Evolutionary conservation across 805 yeast genomes (phyloP), one percentile per base, ranked within the genome.

Genomic region (Cyberlindnera samutprakarnensis): DNA sequence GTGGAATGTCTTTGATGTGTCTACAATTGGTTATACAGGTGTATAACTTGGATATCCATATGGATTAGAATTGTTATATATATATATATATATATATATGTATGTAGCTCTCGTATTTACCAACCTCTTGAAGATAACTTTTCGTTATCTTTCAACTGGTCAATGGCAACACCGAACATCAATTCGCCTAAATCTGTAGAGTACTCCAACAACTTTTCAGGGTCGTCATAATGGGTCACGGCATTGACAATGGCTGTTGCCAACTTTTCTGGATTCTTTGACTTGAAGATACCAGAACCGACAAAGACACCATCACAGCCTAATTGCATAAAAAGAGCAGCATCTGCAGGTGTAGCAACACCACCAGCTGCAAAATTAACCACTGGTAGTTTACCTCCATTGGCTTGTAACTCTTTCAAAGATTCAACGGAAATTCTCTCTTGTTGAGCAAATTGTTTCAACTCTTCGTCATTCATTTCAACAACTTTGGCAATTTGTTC

Each of bases 1-100:
- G n/a, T 35, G 18, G 31, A 28, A 23, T 24, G 13, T 8, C 17
- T 19, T 26, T 17, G n/a, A n/a, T n/a, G n/a, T n/a, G n/a, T n/a
- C n/a, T 3, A 13, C 7, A 7, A 9, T 14, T 5, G 4, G 33
- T 37, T 35, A 31, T 42, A 41, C 40, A 44, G 48, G 39, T 23
- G 44, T 44, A 42, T 34, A 30, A 36, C 42, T 32, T 43, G 44
- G 37, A 30, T 39, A 36, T 39, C 37, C 38, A 27, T 22, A 5
- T 30, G n/a, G n/a, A n/a, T 14, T 26, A 19, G 23, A 21, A 22
- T 21, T 10, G 27, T n/a, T 7, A 14, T 24, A 13, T 24, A 14
- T 14, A 14, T 17, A 27, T 8, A n/a, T n/a, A n/a, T n/a, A n/a
- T n/a, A n/a, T n/a, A n/a, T n/a, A n/a, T n/a, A n/a, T n/a, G n/a